Evolutionary conservation across 768 basidiomycete species (phyloP), one percentile per base, ranked within the genome.

Genomic region (Lactarius vividus): DNA sequence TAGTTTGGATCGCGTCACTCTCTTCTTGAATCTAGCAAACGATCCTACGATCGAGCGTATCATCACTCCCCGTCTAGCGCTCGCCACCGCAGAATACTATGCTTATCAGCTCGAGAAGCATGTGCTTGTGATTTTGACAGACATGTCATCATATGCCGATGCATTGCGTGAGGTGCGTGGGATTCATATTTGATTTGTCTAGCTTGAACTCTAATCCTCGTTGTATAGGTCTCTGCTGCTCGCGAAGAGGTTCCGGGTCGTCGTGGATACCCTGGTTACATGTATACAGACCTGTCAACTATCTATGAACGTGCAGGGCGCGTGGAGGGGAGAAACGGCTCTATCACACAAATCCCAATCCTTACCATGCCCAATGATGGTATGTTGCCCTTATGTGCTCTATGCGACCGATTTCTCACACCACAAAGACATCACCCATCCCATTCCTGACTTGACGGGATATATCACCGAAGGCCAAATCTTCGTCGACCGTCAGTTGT

Each of bases 391-490:
- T 35, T 42, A 28, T 60, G 6, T 15, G 76, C 62, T 49, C 55
- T 61, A 11, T 28, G 53, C 49, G 65, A 31, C 42, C 42, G 33
- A 62, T 61, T 33, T 28, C 61, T 53, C 6, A 63, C 61, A 62
- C 52, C 62, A 18, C 35, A 33, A 68, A 98, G 96, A 98, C 83
- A 99, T 99, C 78, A 98, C 97, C n/a, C 97, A 99, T 79, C 97
- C 97, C 66, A 98, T 99, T 79, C 96, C 96, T 74, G 96, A 98
- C 86, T 83, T 98, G 77, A 98, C 96, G 69, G 97, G 97, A 61
- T 99, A 98, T 79, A 99, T 99, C 77, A 96, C 96, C 59, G 96
- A 98, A 83, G 97, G 97, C 59, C 97, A 99, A 80, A 97, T 99
- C 80, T 96, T 89, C 77, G 92, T 99, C 74, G 97, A 99, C 82